Base-by-base conservation (phyloP, 2,329 filamentous ascomycete species). In the Neofusicoccum ribis region DNA sequence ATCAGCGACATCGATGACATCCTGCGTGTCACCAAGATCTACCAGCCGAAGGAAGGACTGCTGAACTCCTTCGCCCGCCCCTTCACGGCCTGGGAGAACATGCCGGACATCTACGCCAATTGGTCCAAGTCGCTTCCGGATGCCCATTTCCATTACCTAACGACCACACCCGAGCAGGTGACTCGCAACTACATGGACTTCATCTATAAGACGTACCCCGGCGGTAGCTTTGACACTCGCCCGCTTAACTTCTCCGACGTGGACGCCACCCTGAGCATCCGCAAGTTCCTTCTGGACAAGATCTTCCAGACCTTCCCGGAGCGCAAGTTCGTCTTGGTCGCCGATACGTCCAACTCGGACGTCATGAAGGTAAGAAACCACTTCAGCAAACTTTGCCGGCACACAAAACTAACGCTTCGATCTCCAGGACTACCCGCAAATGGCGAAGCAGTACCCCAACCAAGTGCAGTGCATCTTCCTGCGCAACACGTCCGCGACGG, bases 1-100 rank as follows among this genome's bases (percentile, higher is more conserved):
- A 80, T 93, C 69, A 91, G 88, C 1, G 91, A 93, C 71, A 91
- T 93, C 67, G 91, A 93, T 69, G 91, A 93, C 72, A 92, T 92
- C 65, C 84, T 93, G 0, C 87, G 91, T n/a, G 80, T 93, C 1
- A 93, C 91, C 64, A 91, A 92, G 77, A 93, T 93, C 73, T 93
- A 91, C 74, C 77, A 90, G 54, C 91, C 91, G 0, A 86, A 88
- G 68, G 85, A 93, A 72, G 91, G 91, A 5, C 80, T 93, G 0
- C 80, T 93, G 11, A 93, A 93, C 78, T 88, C 89, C 0, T 93
- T 93, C 71, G 90, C 90, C 0, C 84, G 86, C 3, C 82, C 88
- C 0, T 93, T 91, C 73, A 84, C 82, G 0, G 82, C 86, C 0
- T 93, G 91, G 91, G 82, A 89, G 82, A 89, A 93, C 77, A 93